Conservation (phyloP, 2,329 filamentous ascomycete species). For the Penicillium carneum region DNA sequence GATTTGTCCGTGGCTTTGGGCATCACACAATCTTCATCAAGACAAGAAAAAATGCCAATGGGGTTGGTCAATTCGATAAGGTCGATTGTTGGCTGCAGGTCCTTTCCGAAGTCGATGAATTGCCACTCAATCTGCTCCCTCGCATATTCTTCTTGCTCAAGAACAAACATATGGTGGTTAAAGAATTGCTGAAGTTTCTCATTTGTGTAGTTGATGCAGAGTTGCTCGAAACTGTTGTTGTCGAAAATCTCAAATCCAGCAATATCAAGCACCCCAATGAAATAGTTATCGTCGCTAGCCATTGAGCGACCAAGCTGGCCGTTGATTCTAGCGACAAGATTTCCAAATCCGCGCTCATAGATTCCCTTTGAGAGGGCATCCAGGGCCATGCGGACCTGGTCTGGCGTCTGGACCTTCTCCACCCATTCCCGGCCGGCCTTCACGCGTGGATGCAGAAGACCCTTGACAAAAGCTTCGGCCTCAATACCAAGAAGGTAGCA, state of each 20-base stretch:
- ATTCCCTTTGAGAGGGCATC: constrained; percentile 96
- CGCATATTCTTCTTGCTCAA: constrained; percentile 98
- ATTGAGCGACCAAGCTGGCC: constrained; percentile 84
- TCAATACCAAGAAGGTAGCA: constrained; percentile 85
- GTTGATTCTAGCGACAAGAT: constrained; percentile 91
- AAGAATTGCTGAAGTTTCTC: constrained; percentile 99
- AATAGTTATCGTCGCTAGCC: constrained; percentile 85
- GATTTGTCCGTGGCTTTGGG: constrained; percentile 96
- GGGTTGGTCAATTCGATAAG: constrained; percentile 95
- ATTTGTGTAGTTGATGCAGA: constrained; percentile 99
- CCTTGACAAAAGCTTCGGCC: constrained; percentile 83
- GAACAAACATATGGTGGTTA: constrained; percentile 99
- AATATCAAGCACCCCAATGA: constrained; percentile 98
- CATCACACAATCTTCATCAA: constrained; percentile 98
- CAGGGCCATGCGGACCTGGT: constrained; percentile 88
- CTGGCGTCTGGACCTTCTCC: constrained; percentile 95
- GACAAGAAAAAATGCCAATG: constrained; percentile 96
- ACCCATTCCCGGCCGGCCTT: constrained; percentile 98
- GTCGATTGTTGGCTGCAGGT: constrained; percentile 96
- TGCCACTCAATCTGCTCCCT: constrained; percentile 99
- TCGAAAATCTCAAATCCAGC: constrained; percentile 99
- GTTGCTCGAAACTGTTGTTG: constrained; percentile 95
- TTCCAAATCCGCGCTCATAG: constrained; percentile 93
- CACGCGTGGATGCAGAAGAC: constrained; percentile 87
- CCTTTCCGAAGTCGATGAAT: constrained; percentile 97